Base-by-base conservation (phyloP, 805 yeast species). In the Lipomyces chichibuensis region DNA sequence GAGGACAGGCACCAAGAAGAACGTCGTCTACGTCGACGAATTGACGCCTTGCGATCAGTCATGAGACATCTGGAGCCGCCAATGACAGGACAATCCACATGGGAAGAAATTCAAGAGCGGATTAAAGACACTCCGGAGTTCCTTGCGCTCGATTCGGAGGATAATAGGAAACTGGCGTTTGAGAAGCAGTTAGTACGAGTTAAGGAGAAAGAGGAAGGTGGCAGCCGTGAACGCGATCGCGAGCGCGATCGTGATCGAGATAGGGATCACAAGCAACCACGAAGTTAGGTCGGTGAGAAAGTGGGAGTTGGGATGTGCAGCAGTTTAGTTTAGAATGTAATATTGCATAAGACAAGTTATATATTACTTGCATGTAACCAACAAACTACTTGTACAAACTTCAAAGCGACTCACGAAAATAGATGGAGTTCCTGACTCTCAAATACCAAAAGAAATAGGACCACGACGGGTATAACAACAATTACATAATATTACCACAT, bases 71-170 rank as follows among this genome's bases (percentile, higher is more conserved):
- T 77, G 29, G 77, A 74, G 56, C 80, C 80, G 6, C 74, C 70
- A 2, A 69, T 78, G 32, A 57, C 72, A 2, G 65, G 72, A n/a
- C 75, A 74, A 0, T 74, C 77, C 7, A 74, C 74, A 1, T 83
- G 84, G 83, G 82, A 78, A 8, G 77, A 72, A 4, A 76, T 80
- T 2, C 72, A 73, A 62, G 72, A 73, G 9, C 71, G 75, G 17
- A 58, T 83, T 11, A 70, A 74, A 59, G 64, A 72, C 4, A 65
- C 76, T 1, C 71, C 72, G 1, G 85, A 82, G 67, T 82, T 72
- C 64, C 62, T 64, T 53, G 81, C 78, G 11, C 63, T 84, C 4
- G 77, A 75, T 4, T 75, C 74, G 37, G 82, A 79, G 9, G 74
- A 71, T 14, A 51, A 69, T 9, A 69, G 78, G 37, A 60, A 66